Conservation (phyloP, 2,329 filamentous ascomycete species). For the Tolypocladium paradoxum region DNA sequence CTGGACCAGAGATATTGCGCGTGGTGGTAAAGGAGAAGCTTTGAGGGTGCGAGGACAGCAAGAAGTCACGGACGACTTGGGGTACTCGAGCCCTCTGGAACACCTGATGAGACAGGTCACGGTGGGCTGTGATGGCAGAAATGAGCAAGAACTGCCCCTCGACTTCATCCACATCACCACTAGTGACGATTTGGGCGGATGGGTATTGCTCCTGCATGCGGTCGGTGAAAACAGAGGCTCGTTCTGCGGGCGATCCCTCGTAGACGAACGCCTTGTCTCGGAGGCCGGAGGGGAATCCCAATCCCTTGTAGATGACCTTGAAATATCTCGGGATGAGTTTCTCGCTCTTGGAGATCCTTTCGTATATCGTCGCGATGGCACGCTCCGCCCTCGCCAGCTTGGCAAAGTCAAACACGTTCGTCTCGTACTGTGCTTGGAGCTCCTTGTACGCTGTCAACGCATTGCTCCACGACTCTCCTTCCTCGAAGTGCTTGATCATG, state of each 20-base stretch:
- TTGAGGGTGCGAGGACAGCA: slow-evolving; percentile 67
- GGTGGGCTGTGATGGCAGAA: slow-evolving; percentile 69
- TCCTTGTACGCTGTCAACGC: slow-evolving; percentile 84
- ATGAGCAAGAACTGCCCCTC: slow-evolving; percentile 88
- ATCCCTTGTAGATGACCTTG: slow-evolving; percentile 77
- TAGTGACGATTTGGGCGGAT: slow-evolving; percentile 66
- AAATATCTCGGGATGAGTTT: slow-evolving; percentile 77
- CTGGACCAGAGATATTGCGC: slow-evolving; percentile 56
- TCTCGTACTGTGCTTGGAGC: slow-evolving; percentile 83
- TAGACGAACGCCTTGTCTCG: slow-evolving; percentile 91
- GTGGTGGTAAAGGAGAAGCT: slow-evolving; percentile 68
- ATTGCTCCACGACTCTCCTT: slow-evolving; percentile 87
- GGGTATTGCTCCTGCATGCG: slow-evolving; percentile 88
- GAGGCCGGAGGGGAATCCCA: slow-evolving; percentile 72
- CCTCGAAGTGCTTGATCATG: slow-evolving; percentile 91
- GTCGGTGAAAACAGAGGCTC: slow-evolving; percentile 73
- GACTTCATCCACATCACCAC: slow-evolving; percentile 60
- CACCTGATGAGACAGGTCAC: slow-evolving; percentile 70
- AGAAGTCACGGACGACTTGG: slow-evolving; percentile 74
- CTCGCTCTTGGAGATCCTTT: slow-evolving; percentile 74
- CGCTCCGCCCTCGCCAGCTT: slow-evolving; percentile 84
- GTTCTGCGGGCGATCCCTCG: slow-evolving; percentile 68
- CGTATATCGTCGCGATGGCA: slow-evolving; percentile 87
- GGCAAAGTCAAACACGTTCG: slow-evolving; percentile 78
- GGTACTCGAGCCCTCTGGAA: slow-evolving; percentile 82